Evolutionary conservation across 176 grass and related monocot species (phyloP).

Genomic region (Areca catechu): DNA sequence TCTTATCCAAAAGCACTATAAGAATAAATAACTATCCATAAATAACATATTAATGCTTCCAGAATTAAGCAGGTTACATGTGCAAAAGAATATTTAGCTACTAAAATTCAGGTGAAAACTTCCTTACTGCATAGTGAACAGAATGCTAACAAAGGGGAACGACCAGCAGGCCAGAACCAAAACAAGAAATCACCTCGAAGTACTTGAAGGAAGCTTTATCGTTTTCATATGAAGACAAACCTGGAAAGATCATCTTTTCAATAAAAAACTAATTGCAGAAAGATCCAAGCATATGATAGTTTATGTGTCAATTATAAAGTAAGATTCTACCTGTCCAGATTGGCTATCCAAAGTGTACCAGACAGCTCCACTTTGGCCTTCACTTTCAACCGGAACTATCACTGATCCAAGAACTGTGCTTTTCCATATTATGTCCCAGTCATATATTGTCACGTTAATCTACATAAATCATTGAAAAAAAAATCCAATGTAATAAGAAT

Average conservation of each 20-base stretch:
- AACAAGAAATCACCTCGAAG: constrained; percentile 46
- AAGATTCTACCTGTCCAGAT: constrained; percentile 47
- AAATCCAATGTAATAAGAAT: not conserved
- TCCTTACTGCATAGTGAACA: not conserved
- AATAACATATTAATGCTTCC: too few relatives aligned
- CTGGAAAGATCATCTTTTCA: constrained; percentile 39
- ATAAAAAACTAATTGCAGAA: not conserved
- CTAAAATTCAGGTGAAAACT: too few relatives aligned
- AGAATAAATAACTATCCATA: too few relatives aligned
- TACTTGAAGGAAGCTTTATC: constrained; percentile 36
- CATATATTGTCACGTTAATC: constrained; percentile 70
- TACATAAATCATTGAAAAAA: constrained; percentile 15
- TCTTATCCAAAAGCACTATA: too few relatives aligned
- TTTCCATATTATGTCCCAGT: constrained; percentile 81
- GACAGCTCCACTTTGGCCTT: constrained; percentile 50
- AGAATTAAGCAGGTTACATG: too few relatives aligned
- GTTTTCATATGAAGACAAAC: constrained; percentile 57
- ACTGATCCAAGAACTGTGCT: constrained; percentile 73
- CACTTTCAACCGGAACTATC: constrained; percentile 40
- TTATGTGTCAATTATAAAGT: not conserved
- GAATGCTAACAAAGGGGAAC: not conserved
- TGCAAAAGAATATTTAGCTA: too few relatives aligned
- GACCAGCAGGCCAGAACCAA: not conserved
- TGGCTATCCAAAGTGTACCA: constrained; percentile 88
- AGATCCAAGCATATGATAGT: not conserved